Conservation (phyloP, 169 alveolate genomes). For the Plasmodium berghei region DNA sequence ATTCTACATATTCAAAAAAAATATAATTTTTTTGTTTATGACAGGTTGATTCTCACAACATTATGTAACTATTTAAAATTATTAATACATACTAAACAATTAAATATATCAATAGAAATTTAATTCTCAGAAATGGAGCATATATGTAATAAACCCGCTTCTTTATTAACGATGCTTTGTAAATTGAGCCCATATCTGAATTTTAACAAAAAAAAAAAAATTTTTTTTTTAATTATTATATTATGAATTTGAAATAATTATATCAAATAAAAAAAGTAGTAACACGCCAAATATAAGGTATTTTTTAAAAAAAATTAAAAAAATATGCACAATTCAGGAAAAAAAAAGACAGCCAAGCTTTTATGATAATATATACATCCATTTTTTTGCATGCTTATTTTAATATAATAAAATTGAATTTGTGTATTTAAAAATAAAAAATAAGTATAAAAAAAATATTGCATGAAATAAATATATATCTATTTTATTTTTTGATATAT, state of each 20-base stretch:
- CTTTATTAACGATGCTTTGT: too few relatives aligned
- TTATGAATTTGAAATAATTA: conserved; percentile 1
- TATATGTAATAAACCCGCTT: too few relatives aligned
- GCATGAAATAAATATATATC: too few relatives aligned
- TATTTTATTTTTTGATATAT: too few relatives aligned
- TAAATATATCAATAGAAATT: not conserved
- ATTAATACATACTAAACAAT: not conserved
- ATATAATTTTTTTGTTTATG: not conserved
- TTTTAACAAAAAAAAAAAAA: not conserved
- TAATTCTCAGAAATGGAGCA: not conserved
- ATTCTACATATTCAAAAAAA: too few relatives aligned
- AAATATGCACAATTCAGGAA: conserved; percentile 37
- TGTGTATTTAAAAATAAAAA: too few relatives aligned
- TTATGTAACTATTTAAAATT: not conserved
- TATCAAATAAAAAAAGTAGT: not conserved
- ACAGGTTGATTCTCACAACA: not conserved
- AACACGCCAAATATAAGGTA: conserved; percentile 6
- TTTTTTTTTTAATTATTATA: conserved; percentile 5
- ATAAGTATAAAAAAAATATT: too few relatives aligned
- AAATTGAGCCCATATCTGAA: too few relatives aligned
- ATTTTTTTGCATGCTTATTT: too few relatives aligned
- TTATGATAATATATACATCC: too few relatives aligned
- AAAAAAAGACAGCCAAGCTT: conserved; percentile 13
- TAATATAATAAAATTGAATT: too few relatives aligned
- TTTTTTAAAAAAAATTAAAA: conserved; percentile 7